Base-by-base conservation (phyloP, 164 flowering plant genomes). In the Vitis amurensis region DNA sequence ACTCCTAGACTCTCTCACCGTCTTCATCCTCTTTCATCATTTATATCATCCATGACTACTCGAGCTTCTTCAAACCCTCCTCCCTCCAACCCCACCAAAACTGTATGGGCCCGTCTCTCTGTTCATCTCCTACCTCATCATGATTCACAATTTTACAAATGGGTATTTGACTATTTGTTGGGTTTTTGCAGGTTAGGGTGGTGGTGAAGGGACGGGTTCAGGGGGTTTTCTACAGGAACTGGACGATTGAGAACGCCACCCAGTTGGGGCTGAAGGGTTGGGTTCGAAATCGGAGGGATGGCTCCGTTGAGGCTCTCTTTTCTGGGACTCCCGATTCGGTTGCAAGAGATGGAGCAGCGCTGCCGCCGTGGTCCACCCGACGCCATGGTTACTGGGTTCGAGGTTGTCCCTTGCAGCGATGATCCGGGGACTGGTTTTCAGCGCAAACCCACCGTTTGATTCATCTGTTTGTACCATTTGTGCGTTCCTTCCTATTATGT, bases 211-310 rank as follows among this genome's bases (percentile, higher is more conserved):
- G 98, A 1, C 71, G 88, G 68, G 95, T 90, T n/a, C 97, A 92
- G 76, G 96, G 98, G 8, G 98, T 91, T 64, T 93, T 87, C 76
- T 93, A 89, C 50, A 77, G 99, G 69, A 75, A 95, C 64, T 93
- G 98, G 99, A 95, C 97, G 1, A 71, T 87, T 14, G 93, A 91
- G 68, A 95, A 91, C 76, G 97, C 97, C 3, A 77, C 58, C 4
- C 80, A 83, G 50, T 71, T 92, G 77, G 92, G 92, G 44, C 66
- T 88, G 66, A 88, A 82, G 49, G 92, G 90, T 29, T 88, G 89
- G 92, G 90, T 88, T 2, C 69, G 90, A 68, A 88, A 88, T 78
- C 65, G 80, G 55, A 77, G 87, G 66, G 89, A 83, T 74, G 86
- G 88, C 4, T 80, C 90, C 5, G 91, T 88, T 11, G 92, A 90